phyloP scores from a whole-genome alignment of 2,329 filamentous ascomycete species.

The Trichoderma semiorbis region DNA sequence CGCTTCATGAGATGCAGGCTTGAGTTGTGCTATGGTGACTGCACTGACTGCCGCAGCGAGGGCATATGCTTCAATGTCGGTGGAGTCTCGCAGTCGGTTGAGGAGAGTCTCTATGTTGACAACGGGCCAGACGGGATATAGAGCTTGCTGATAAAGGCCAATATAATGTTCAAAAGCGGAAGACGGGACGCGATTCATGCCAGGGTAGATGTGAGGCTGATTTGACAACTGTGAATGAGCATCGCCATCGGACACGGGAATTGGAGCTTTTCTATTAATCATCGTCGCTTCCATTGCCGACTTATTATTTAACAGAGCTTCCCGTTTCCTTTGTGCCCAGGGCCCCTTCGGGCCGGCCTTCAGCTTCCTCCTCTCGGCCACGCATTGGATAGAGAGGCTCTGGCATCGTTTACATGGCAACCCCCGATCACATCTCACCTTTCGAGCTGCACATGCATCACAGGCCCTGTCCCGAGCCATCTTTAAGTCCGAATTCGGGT shows the following conservation, averaged over 20 bases:
- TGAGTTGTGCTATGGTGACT: slow-evolving; percentile 9
- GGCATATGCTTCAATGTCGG: slow-evolving; percentile 4
- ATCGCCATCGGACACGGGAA: neutral
- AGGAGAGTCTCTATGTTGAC: neutral
- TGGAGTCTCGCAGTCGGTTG: neutral
- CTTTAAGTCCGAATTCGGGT: neutral
- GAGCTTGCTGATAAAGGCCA: neutral
- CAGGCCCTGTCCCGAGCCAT: slow-evolving; percentile 12
- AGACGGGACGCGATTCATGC: neutral
- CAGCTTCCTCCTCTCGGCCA: neutral
- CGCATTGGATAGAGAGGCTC: neutral
- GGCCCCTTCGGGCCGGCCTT: slow-evolving; percentile 7
- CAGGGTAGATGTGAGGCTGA: neutral
- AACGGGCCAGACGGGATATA: slow-evolving; percentile 6
- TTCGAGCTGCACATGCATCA: slow-evolving; percentile 9
- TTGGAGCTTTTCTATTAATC: slow-evolving; percentile 1
- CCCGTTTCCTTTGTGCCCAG: slow-evolving; percentile 2
- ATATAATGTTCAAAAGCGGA: neutral
- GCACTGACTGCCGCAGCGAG: slow-evolving; percentile 4
- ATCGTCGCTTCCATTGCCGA: neutral
- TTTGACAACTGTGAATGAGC: neutral
- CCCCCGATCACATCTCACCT: slow-evolving; percentile 10
- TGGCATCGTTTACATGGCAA: slow-evolving; percentile 7
- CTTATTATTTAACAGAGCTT: neutral
- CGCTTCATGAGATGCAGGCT: neutral